Percentiles rank a stretch among this genome's conserved stretches.
Evolutionary conservation across 192 early-diverging fungal species (phyloP).

Genomic region (Coemansia aciculifera): DNA sequence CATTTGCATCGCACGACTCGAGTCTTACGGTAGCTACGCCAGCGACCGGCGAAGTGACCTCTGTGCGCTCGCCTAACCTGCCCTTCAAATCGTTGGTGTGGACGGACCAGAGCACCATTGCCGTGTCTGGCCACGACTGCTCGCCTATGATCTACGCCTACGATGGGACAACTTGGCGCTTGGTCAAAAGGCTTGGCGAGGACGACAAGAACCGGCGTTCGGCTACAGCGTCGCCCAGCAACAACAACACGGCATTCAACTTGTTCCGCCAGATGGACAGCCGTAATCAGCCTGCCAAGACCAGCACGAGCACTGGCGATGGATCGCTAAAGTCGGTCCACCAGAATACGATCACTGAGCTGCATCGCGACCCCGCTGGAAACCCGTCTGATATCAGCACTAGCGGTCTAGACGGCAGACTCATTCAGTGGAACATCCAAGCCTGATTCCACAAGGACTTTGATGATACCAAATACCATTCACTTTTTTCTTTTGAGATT

Average conservation of each 20-base stretch:
- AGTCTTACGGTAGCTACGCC: slow-evolving; percentile 77
- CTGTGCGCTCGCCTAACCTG: slow-evolving; percentile 64
- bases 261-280: slow-evolving; percentile 94
- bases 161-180: slow-evolving; percentile 53
- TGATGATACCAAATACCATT: background rate
- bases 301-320: slow-evolving; percentile 27
- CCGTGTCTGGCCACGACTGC: slow-evolving; percentile 94
- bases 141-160: slow-evolving; percentile 77
- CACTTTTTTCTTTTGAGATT: background rate
- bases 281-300: slow-evolving; percentile 61
- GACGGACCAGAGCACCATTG: slow-evolving; percentile 71
- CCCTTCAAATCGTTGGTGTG: slow-evolving; percentile 81
- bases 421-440: slow-evolving; percentile 45
- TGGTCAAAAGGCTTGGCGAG: slow-evolving; percentile 73
- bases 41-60: slow-evolving; percentile 59
- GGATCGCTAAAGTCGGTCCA: slow-evolving; percentile 76
- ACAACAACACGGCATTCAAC: slow-evolving; percentile 72
- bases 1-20: slow-evolving; percentile 86
- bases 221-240: slow-evolving; percentile 50
- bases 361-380: slow-evolving; percentile 34
- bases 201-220: slow-evolving; percentile 64
- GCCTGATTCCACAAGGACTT: slow-evolving; percentile 11
- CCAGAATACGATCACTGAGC: slow-evolving; percentile 94
- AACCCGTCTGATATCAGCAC: slow-evolving; percentile 37
- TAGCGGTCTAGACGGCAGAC: slow-evolving; percentile 50